Conservation (phyloP, 345 rosid species). For the Ceriops tagal region DNA sequence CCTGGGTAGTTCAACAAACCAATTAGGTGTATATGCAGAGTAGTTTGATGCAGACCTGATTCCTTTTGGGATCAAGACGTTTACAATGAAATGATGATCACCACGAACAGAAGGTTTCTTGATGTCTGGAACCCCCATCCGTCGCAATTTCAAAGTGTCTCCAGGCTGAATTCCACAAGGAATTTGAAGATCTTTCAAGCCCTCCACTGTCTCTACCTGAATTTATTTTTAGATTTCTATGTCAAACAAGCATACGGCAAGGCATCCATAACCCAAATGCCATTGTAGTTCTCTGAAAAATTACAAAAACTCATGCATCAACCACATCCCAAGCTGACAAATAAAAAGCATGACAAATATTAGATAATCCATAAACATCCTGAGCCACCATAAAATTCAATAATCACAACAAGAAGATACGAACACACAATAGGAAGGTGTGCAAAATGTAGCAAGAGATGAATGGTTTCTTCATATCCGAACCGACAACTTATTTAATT, state of each 20-base stretch:
- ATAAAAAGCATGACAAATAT: background rate
- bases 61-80: slow-evolving; percentile 65
- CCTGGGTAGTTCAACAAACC: background rate
- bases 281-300: background rate
- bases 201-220: slow-evolving; percentile 91
- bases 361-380: background rate
- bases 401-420: background rate
- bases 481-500: background rate
- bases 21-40: background rate
- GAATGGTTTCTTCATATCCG: background rate
- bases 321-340: background rate
- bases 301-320: background rate
- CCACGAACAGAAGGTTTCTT: slow-evolving; percentile 68
- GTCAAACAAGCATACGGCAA: background rate
- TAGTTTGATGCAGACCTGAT: slow-evolving; percentile 45
- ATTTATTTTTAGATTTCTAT: slow-evolving; percentile 16
- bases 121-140: slow-evolving; percentile 85
- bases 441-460: background rate
- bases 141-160: slow-evolving; percentile 50
- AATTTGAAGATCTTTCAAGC: slow-evolving; percentile 62
- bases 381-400: background rate
- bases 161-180: slow-evolving; percentile 89
- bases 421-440: background rate
- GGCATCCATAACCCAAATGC: background rate
- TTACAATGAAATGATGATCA: slow-evolving; percentile 73